Percentiles rank a stretch among this genome's conserved stretches.
Evolutionary conservation across 208 protist species (phyloP).

Genomic region (Herpetomonas samuelpessoai): DNA sequence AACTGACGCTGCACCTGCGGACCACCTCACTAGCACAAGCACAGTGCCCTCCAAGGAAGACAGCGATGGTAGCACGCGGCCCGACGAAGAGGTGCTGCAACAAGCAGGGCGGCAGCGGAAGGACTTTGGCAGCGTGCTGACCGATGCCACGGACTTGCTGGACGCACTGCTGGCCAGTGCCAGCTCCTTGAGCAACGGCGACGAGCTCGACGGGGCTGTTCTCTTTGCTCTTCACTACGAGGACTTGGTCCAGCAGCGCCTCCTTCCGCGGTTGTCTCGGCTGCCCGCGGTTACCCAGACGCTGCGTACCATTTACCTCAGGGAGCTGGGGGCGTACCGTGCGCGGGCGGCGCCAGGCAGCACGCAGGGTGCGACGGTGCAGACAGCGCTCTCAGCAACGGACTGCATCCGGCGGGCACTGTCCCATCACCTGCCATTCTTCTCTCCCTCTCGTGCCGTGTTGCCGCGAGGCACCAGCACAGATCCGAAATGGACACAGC

Average conservation of each 20-base stretch:
- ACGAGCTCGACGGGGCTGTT: constrained; percentile 33
- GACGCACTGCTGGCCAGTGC: constrained; percentile 22
- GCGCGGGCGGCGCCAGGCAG: background rate
- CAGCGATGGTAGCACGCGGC: too few species aligned
- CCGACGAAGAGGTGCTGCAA: background rate
- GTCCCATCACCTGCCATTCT: constrained; percentile 3
- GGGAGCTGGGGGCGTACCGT: constrained; percentile 5
- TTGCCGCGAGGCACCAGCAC: constrained; percentile 3
- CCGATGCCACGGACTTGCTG: constrained; percentile 20
- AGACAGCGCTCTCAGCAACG: background rate
- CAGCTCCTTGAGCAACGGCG: constrained; percentile 19
- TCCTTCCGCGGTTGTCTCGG: constrained; percentile 35
- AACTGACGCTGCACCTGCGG: too few species aligned
- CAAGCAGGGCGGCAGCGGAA: constrained; percentile 20
- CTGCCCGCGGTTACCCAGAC: constrained; percentile 29
- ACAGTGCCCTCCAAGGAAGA: too few species aligned
- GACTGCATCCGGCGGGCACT: background rate
- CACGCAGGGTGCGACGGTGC: background rate
- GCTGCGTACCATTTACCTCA: constrained; percentile 23
- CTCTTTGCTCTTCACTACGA: constrained; percentile 62
- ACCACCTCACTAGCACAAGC: too few species aligned
- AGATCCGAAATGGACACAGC: too few species aligned
- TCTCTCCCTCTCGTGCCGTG: constrained; percentile 8
- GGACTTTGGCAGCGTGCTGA: constrained; percentile 26
- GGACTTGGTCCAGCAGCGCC: constrained; percentile 38